Percentiles rank a stretch among this genome's conserved stretches.
Evolutionary conservation across 2,329 filamentous ascomycete species (phyloP).

Genomic region (Leptosphaerulina australis): DNA sequence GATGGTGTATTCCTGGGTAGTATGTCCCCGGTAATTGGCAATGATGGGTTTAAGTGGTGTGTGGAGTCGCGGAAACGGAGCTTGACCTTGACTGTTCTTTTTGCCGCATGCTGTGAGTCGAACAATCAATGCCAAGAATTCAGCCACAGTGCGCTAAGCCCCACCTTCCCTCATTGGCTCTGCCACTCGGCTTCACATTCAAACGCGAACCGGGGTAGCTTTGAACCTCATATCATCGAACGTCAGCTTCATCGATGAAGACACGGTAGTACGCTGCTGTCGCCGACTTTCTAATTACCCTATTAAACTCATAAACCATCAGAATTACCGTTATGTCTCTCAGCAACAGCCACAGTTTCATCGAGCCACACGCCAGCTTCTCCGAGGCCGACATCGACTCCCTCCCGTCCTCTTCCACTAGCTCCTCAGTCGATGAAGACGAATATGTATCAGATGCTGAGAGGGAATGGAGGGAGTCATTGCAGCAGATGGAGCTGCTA

Average conservation of each 20-base stretch:
- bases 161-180: slow-evolving; percentile 38
- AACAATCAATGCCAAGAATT: slow-evolving; percentile 17
- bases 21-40: slow-evolving; percentile 5
- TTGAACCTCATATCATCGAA: slow-evolving; percentile 8
- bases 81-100: slow-evolving; percentile 21
- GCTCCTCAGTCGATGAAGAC: slow-evolving; percentile 61
- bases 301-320: background rate
- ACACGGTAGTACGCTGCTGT: slow-evolving; percentile 23
- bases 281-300: background rate
- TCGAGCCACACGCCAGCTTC: slow-evolving; percentile 39
- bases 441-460: slow-evolving; percentile 80
- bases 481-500: slow-evolving; percentile 91
- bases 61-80: slow-evolving; percentile 18
- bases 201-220: slow-evolving; percentile 23
- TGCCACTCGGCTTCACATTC: slow-evolving; percentile 21
- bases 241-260: slow-evolving; percentile 25
- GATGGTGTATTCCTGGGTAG: slow-evolving; percentile 3
- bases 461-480: slow-evolving; percentile 89
- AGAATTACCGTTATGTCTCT: slow-evolving; percentile 40
- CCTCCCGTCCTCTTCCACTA: slow-evolving; percentile 58
- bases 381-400: slow-evolving; percentile 55
- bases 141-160: slow-evolving; percentile 28
- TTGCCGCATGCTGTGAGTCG: slow-evolving; percentile 25
- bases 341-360: slow-evolving; percentile 47
- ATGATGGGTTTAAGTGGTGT: slow-evolving; percentile 11